Conservation (phyloP, 805 yeast genomes). For the Schwanniomyces vanrijiae region DNA sequence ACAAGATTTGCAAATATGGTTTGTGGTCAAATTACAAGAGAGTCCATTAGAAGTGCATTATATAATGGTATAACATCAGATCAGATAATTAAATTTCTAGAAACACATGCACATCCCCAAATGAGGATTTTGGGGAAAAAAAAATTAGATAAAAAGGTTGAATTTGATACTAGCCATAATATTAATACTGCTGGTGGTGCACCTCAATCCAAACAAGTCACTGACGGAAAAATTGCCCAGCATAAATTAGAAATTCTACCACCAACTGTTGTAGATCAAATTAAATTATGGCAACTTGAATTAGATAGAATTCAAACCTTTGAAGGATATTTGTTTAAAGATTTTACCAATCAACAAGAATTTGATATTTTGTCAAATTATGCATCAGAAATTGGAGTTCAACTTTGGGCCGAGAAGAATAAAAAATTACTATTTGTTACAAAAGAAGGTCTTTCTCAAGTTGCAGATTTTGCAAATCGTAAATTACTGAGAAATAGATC, state of each 20-base stretch:
- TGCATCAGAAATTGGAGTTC: slow-evolving; percentile 88
- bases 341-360: slow-evolving; percentile 76
- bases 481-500: slow-evolving; percentile 19
- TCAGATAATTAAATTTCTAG: slow-evolving; percentile 85
- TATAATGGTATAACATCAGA: slow-evolving; percentile 91
- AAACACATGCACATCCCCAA: slow-evolving; percentile 92
- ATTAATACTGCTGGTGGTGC: slow-evolving; percentile 46
- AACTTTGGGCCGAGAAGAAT: slow-evolving; percentile 78
- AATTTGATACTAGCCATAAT: slow-evolving; percentile 54
- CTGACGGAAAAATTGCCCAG: slow-evolving; percentile 32
- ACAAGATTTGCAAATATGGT: slow-evolving; percentile 90
- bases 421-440: slow-evolving; percentile 82
- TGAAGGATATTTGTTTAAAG: slow-evolving; percentile 85
- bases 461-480: slow-evolving; percentile 87
- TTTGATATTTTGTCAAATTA: slow-evolving; percentile 70
- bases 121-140: slow-evolving; percentile 77
- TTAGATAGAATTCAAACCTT: slow-evolving; percentile 85
- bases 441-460: slow-evolving; percentile 80
- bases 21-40: slow-evolving; percentile 89
- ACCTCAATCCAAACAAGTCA: slow-evolving; percentile 26
- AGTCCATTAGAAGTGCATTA: slow-evolving; percentile 82
- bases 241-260: slow-evolving; percentile 69
- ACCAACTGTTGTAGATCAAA: slow-evolving; percentile 96
- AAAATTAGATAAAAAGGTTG: slow-evolving; percentile 62
- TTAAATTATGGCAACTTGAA: slow-evolving; percentile 94